Conservation (phyloP, 345 rosid species). For the Noccaea bulbosa region DNA sequence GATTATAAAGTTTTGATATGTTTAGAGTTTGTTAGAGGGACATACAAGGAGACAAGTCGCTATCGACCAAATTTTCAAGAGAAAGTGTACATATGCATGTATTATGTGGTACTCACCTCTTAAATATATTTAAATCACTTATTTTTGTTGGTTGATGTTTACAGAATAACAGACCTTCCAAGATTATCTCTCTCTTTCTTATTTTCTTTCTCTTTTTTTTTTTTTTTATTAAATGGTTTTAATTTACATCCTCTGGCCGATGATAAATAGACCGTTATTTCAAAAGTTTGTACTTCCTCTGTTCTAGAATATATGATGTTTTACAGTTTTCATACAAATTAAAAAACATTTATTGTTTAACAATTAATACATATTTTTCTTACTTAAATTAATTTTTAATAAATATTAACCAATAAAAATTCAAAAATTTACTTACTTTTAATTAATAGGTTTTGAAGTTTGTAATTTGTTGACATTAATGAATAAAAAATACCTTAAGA, state of each 20-base stretch:
- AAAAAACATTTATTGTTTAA: too few relatives aligned
- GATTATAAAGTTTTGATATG: constrained; percentile 31
- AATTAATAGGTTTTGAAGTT: too few relatives aligned
- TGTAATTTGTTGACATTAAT: too few relatives aligned
- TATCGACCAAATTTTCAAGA: constrained; percentile 26
- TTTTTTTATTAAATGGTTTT: background rate
- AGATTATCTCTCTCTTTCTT: background rate
- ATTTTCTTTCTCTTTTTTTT: background rate
- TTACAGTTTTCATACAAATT: too few relatives aligned
- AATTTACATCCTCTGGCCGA: background rate
- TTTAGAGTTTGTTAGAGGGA: constrained; percentile 42
- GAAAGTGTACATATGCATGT: constrained; percentile 41
- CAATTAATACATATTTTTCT: too few relatives aligned
- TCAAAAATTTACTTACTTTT: too few relatives aligned
- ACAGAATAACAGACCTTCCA: background rate
- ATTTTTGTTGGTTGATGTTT: constrained; percentile 27
- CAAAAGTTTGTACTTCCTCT: background rate
- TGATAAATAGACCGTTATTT: background rate
- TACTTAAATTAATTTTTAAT: too few relatives aligned
- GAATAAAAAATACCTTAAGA: too few relatives aligned
- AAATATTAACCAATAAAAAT: too few relatives aligned
- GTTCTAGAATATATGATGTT: too few relatives aligned
- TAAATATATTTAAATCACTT: constrained; percentile 8
- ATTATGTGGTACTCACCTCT: constrained; percentile 27
- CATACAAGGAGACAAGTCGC: constrained; percentile 44